A percentile compares a stretch with the other conserved stretches of the same genome.
phyloP scores from a whole-genome alignment of 148 eudicot species.

The Rhododendron ferrugineum region DNA sequence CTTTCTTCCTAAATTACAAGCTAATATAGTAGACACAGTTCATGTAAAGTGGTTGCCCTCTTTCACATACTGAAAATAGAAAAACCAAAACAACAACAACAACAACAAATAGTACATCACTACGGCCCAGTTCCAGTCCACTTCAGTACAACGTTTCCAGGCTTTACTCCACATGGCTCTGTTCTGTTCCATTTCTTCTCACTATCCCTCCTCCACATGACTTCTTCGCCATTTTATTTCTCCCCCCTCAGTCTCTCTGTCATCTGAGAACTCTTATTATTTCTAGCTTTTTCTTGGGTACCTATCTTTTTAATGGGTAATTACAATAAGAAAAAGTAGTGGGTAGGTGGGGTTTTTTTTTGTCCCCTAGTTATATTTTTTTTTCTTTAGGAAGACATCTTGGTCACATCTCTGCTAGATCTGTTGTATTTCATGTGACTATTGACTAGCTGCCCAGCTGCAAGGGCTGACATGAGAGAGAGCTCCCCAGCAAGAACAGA shows the following conservation, averaged over 20 bases:
- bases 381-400: not conserved
- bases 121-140: not conserved
- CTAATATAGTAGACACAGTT: not conserved
- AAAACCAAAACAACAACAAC: not conserved
- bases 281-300: not conserved
- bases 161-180: conserved; percentile 5
- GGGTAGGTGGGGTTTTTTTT: not conserved
- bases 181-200: not conserved
- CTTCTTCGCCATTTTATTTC: not conserved
- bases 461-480: conserved; percentile 34
- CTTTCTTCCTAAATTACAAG: conserved; percentile 10
- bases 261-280: conserved; percentile 5
- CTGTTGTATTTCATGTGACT: conserved; percentile 42
- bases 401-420: conserved; percentile 25
- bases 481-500: conserved; percentile 41
- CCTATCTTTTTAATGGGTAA: not conserved
- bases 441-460: conserved; percentile 31
- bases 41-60: not conserved
- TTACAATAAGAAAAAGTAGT: not conserved
- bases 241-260: not conserved
- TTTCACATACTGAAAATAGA: not conserved
- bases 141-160: not conserved
- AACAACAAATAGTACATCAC: not conserved
- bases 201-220: not conserved
- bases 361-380: not conserved